A percentile compares a stretch with the other conserved stretches of the same genome.
Evolutionary conservation across 2,329 filamentous ascomycete species (phyloP).

Genomic region (Fusarium praegraminearum): DNA sequence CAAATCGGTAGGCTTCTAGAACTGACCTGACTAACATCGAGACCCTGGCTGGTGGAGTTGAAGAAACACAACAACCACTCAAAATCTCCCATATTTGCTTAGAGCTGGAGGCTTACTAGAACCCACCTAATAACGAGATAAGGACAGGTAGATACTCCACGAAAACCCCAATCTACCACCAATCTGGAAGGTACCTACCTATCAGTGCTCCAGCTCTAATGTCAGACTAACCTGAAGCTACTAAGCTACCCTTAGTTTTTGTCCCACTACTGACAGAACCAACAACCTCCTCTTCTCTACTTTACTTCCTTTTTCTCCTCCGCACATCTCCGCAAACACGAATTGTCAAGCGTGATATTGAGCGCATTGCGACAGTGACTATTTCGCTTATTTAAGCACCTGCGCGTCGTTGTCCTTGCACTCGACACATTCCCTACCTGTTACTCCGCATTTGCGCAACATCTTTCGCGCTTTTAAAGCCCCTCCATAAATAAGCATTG

Average conservation of each 20-base stretch:
- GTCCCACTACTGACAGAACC: constrained; percentile 13
- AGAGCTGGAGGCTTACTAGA: constrained; percentile 1
- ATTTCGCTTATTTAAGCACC: constrained; percentile 2
- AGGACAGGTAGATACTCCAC: constrained; percentile 32
- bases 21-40: constrained; percentile 23
- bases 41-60: constrained; percentile 28
- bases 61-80: constrained; percentile 33
- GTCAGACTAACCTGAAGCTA: constrained; percentile 7
- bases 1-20: constrained; percentile 26
- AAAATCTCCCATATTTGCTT: constrained; percentile 34
- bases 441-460: constrained; percentile 21
- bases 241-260: constrained; percentile 27
- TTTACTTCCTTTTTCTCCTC: constrained; percentile 15
- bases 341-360: constrained; percentile 14
- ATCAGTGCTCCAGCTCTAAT: background rate
- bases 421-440: background rate
- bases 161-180: constrained; percentile 41
- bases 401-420: constrained; percentile 4
- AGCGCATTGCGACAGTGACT: constrained; percentile 19
- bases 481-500: constrained; percentile 30
- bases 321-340: constrained; percentile 17
- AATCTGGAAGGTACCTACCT: constrained; percentile 46
- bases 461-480: constrained; percentile 23
- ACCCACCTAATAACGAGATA: constrained; percentile 8
- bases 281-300: constrained; percentile 27